Evolutionary conservation across 2,329 filamentous ascomycete genomes (phyloP).

Genomic region (Torrubiella hemipterigena): DNA sequence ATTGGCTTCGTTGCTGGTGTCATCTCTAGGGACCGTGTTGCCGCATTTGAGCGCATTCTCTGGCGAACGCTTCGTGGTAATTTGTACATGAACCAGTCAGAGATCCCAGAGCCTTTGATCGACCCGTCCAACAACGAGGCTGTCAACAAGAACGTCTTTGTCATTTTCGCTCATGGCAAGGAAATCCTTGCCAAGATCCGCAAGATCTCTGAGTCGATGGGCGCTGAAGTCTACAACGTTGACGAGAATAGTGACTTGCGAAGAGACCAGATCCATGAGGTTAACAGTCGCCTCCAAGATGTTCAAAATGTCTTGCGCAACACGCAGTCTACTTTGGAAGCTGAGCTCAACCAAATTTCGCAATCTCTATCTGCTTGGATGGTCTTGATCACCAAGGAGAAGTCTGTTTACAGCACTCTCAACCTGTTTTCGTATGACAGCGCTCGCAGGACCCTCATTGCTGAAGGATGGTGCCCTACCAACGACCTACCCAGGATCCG

Average conservation of each 20-base stretch:
- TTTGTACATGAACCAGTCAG: constrained; percentile 99
- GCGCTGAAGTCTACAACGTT: constrained; percentile 89
- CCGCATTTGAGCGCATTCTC: constrained; percentile 90
- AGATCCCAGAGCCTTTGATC: constrained; percentile 87
- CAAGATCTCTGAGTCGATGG: constrained; percentile 96
- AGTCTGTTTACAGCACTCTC: constrained; percentile 89
- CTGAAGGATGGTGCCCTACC: constrained; percentile 93
- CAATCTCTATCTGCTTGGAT: constrained; percentile 92
- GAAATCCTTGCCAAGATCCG: constrained; percentile 98
- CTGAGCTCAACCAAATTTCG: constrained; percentile 86
- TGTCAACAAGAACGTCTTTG: constrained; percentile 94
- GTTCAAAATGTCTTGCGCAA: constrained; percentile 87
- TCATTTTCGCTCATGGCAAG: constrained; percentile 97
- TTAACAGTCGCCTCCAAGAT: constrained; percentile 86
- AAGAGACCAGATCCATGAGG: constrained; percentile 91
- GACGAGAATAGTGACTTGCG: constrained; percentile 95
- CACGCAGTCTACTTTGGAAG: constrained; percentile 87
- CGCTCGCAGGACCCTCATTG: constrained; percentile 88
- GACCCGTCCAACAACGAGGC: constrained; percentile 88
- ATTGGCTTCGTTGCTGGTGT: constrained; percentile 97
- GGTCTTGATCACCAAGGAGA: constrained; percentile 96
- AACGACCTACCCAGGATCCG: constrained; percentile 83
- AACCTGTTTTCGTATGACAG: constrained; percentile 97
- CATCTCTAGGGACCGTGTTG: constrained; percentile 84
- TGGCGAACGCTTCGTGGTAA: constrained; percentile 97